These are phyloP conservation scores for Gelatoporia subvermispora DNA, from an alignment of 768 basidiomycete genomes.

Conservation along the genomic window DNA sequence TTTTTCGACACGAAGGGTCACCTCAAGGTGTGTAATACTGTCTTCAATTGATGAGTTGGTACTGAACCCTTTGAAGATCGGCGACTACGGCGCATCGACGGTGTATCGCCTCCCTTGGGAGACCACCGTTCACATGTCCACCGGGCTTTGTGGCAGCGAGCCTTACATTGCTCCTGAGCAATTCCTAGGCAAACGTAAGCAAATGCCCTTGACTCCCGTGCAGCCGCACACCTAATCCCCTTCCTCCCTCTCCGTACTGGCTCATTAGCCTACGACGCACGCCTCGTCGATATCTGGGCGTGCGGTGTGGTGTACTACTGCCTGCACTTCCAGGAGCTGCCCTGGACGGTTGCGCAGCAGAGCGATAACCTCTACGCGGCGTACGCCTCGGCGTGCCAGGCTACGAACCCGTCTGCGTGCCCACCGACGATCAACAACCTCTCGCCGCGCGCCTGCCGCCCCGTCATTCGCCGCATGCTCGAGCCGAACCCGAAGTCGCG, in stretches of 20 bases:
- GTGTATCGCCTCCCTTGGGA: constrained; percentile 99
- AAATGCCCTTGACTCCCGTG: constrained; percentile 24
- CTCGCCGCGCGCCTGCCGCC: constrained; percentile 78
- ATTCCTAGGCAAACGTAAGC: constrained; percentile 94
- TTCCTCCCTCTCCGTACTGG: constrained; percentile 11
- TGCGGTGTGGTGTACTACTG: constrained; percentile 98
- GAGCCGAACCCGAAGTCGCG: constrained; percentile 87
- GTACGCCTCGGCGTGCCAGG: constrained; percentile 59
- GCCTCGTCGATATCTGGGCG: constrained; percentile 97
- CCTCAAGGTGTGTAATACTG: constrained; percentile 64
- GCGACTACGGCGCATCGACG: constrained; percentile 98
- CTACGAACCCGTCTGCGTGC: constrained; percentile 37
- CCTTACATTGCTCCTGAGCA: constrained; percentile 99
- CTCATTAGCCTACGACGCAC: constrained; percentile 85
- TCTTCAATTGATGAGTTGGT: constrained; percentile 10
- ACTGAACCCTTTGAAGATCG: constrained; percentile 57
- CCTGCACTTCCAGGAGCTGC: constrained; percentile 95
- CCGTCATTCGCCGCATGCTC: constrained; percentile 87
- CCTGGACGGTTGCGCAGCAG: constrained; percentile 91
- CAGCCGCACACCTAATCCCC: constrained; percentile 35
- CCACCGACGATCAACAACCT: constrained; percentile 83
- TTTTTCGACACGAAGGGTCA: constrained; percentile 91
- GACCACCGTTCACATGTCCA: constrained; percentile 92
- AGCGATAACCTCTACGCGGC: constrained; percentile 76
- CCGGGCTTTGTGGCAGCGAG: constrained; percentile 94